phyloP scores from a whole-genome alignment of 345 rosid genomes.

The Brassica carinata region DNA sequence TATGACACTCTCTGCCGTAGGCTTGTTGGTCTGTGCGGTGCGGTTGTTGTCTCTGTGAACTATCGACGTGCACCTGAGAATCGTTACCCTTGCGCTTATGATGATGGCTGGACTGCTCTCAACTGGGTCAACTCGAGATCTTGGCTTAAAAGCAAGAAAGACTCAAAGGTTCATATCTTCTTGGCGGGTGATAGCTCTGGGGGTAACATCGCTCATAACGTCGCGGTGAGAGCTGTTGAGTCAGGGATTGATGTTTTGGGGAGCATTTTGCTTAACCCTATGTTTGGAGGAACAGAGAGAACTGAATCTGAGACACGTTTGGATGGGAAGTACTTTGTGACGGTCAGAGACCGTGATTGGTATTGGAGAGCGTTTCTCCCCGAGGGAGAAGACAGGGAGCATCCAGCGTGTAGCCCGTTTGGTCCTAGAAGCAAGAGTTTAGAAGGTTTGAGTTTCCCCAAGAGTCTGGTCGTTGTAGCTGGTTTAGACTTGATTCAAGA shows the following conservation, averaged over 20 bases:
- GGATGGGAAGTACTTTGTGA: constrained; percentile 86
- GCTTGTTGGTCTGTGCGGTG: constrained; percentile 65
- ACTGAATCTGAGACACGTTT: constrained; percentile 76
- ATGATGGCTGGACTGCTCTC: constrained; percentile 90
- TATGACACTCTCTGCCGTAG: constrained; percentile 82
- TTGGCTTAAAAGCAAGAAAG: constrained; percentile 74
- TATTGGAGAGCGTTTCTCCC: constrained; percentile 93
- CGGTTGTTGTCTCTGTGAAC: constrained; percentile 82
- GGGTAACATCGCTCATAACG: constrained; percentile 86
- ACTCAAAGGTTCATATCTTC: constrained; percentile 69
- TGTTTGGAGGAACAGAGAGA: constrained; percentile 88
- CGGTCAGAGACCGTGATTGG: constrained; percentile 79
- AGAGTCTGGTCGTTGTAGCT: constrained; percentile 82
- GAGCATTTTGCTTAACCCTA: constrained; percentile 77
- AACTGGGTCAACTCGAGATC: constrained; percentile 77
- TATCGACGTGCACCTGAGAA: constrained; percentile 90
- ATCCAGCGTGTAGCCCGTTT: constrained; percentile 85
- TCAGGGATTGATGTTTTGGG: constrained; percentile 65
- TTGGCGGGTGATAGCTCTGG: constrained; percentile 96
- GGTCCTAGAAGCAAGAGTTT: constrained; percentile 66
- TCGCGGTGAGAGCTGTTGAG: constrained; percentile 70
- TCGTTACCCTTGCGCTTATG: constrained; percentile 83
- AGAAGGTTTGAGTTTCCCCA: constrained; percentile 66
- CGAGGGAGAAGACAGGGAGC: constrained; percentile 80
- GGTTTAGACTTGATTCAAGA: constrained; percentile 87